These are phyloP conservation scores for Microsporum canis DNA, from an alignment of 2,329 filamentous ascomycete genomes.

Conservation along the genomic window DNA sequence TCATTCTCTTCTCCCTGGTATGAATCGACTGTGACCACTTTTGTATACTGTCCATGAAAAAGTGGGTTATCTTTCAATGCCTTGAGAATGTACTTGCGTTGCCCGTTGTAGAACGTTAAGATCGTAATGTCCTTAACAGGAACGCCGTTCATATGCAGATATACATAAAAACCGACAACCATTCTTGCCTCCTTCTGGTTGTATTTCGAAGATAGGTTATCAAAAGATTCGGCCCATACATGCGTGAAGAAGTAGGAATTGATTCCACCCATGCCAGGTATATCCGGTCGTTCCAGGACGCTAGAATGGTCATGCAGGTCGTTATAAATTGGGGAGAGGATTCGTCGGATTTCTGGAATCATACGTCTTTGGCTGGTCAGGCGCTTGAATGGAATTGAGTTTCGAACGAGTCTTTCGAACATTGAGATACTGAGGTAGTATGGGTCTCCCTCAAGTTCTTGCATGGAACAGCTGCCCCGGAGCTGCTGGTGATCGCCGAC, in stretches of 20 bases:
- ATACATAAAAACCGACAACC: conserved; percentile 59
- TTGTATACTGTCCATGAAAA: conserved; percentile 38
- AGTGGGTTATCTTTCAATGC: conserved; percentile 33
- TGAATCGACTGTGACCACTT: conserved; percentile 72
- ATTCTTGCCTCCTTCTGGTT: conserved; percentile 66
- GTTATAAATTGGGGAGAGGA: conserved; percentile 52
- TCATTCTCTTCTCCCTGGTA: conserved; percentile 91
- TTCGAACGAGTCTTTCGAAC: conserved; percentile 65
- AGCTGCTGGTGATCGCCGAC: conserved; percentile 77
- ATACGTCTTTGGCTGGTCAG: conserved; percentile 61
- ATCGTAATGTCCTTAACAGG: conserved; percentile 56
- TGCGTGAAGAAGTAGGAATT: conserved; percentile 55
- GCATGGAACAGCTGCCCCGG: conserved; percentile 53
- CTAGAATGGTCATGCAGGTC: conserved; percentile 47
- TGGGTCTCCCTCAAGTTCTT: conserved; percentile 47
- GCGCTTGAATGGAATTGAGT: conserved; percentile 51
- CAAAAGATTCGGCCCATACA: conserved; percentile 51
- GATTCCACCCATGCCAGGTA: conserved; percentile 52
- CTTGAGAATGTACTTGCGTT: conserved; percentile 54
- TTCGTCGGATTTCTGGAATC: conserved; percentile 54
- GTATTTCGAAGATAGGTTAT: conserved; percentile 53
- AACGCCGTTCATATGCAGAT: conserved; percentile 59
- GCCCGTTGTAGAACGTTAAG: conserved; percentile 79
- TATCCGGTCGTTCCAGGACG: conserved; percentile 42
- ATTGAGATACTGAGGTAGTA: conserved; percentile 62